These are phyloP conservation scores for Rhinocladiella similis DNA, from an alignment of 2,329 filamentous ascomycete species.

Conservation along the genomic window DNA sequence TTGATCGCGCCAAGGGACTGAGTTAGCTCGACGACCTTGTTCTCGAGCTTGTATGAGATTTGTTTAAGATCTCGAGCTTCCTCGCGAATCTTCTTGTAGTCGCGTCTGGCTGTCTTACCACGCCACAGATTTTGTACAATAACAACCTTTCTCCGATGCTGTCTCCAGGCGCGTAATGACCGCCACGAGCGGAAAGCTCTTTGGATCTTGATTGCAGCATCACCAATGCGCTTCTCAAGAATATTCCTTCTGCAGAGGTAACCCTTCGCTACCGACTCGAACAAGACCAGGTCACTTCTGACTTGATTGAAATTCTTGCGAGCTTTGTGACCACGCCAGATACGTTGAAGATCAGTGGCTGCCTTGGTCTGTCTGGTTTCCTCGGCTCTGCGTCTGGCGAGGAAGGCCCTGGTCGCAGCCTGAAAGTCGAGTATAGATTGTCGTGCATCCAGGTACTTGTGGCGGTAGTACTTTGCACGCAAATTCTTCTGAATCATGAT, in stretches of 20 bases:
- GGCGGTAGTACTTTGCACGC: constrained; percentile 90
- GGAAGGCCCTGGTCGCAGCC: constrained; percentile 72
- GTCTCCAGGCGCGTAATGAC: constrained; percentile 77
- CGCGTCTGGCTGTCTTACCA: constrained; percentile 74
- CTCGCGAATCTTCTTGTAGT: constrained; percentile 88
- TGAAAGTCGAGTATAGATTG: constrained; percentile 79
- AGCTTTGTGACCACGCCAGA: constrained; percentile 92
- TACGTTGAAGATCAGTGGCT: constrained; percentile 89
- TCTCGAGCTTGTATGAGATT: constrained; percentile 98
- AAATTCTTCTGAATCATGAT: constrained; percentile 99
- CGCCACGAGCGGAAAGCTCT: constrained; percentile 81
- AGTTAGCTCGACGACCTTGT: constrained; percentile 98
- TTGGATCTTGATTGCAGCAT: constrained; percentile 88
- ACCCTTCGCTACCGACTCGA: constrained; percentile 88
- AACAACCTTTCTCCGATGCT: constrained; percentile 84
- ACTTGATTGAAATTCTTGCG: constrained; percentile 76
- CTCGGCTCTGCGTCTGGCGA: constrained; percentile 75
- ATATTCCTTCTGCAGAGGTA: constrained; percentile 88
- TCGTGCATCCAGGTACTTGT: constrained; percentile 83
- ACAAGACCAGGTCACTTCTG: constrained; percentile 79
- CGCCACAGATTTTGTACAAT: constrained; percentile 93
- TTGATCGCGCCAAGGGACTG: constrained; percentile 91
- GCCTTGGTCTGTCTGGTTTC: constrained; percentile 81
- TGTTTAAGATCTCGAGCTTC: constrained; percentile 98
- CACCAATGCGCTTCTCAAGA: constrained; percentile 88